phyloP scores from a whole-genome alignment of 2,329 filamentous ascomycete genomes.

The Cercospora sp. region DNA sequence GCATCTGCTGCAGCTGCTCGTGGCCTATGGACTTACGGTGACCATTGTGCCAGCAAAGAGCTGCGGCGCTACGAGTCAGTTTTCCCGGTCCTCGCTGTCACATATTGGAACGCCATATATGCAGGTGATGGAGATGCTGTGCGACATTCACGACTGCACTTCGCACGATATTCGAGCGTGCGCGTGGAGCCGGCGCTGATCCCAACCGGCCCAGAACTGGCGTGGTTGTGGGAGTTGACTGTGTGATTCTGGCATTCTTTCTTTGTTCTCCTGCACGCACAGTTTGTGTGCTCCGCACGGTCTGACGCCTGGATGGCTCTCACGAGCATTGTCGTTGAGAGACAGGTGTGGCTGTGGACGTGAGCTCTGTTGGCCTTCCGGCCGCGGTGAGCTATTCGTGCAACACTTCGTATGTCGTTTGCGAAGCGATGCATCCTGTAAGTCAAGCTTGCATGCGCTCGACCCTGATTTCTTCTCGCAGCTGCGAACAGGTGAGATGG shows the following conservation, averaged over 20 bases:
- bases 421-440: neutral
- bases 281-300: neutral
- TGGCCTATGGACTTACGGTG: conserved; percentile 1
- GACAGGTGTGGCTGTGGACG: neutral
- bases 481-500: neutral
- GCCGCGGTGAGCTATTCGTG: neutral
- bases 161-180: neutral
- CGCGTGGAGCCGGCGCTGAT: neutral
- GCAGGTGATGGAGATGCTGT: conserved; percentile 2
- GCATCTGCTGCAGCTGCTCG: neutral
- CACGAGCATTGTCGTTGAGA: neutral
- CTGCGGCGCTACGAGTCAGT: neutral
- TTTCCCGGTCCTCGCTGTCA: neutral
- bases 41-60: neutral
- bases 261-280: neutral
- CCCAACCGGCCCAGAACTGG: neutral
- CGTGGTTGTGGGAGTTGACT: neutral
- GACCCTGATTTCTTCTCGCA: neutral
- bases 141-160: neutral
- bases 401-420: neutral
- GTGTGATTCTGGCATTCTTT: neutral
- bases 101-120: neutral
- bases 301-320: neutral
- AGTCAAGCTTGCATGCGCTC: neutral
- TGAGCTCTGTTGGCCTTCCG: neutral